phyloP scores from a whole-genome alignment of 2,329 filamentous ascomycete species.

The Blumeriella jaapii region DNA sequence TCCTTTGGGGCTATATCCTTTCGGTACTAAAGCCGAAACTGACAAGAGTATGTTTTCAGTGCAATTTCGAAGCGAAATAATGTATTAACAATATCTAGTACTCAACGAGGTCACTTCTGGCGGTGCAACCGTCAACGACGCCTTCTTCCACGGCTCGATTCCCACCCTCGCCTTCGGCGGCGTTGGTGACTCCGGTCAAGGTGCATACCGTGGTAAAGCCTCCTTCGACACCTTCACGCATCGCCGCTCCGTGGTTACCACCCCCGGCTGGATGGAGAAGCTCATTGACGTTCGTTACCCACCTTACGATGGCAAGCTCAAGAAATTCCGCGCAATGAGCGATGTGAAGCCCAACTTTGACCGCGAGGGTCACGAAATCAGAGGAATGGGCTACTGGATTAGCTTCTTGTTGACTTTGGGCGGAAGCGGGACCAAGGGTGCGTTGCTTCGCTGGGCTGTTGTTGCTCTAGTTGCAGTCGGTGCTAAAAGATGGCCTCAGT shows the following conservation, averaged over 20 bases:
- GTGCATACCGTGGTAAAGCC: conserved; percentile 67
- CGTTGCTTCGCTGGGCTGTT: conserved; percentile 14
- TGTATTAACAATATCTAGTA: conserved; percentile 32
- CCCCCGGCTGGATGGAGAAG: conserved; percentile 55
- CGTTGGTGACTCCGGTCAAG: conserved; percentile 67
- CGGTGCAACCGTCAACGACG: conserved; percentile 54
- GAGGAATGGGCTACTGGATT: conserved; percentile 43
- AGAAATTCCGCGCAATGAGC: conserved; percentile 34
- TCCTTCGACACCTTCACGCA: conserved; percentile 60
- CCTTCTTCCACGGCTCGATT: conserved; percentile 60
- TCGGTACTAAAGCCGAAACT: conserved; percentile 71
- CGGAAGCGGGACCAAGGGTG: conserved; percentile 28
- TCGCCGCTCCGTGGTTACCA: conserved; percentile 44
- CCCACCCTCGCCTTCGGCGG: conserved; percentile 70
- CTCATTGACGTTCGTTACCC: conserved; percentile 58
- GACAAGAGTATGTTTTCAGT: conserved; percentile 46
- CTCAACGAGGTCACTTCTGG: conserved; percentile 53
- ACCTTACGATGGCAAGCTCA: conserved; percentile 40
- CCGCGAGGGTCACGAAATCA: conserved; percentile 42
- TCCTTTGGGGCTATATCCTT: conserved; percentile 73
- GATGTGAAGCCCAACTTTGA: conserved; percentile 46
- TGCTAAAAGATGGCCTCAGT: conserved; percentile 12
- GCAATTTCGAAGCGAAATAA: not conserved
- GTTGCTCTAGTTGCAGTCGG: conserved; percentile 13
- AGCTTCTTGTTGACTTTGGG: conserved; percentile 41